Conservation (phyloP, 768 basidiomycete genomes). For the Cyclocybe aegerita region DNA sequence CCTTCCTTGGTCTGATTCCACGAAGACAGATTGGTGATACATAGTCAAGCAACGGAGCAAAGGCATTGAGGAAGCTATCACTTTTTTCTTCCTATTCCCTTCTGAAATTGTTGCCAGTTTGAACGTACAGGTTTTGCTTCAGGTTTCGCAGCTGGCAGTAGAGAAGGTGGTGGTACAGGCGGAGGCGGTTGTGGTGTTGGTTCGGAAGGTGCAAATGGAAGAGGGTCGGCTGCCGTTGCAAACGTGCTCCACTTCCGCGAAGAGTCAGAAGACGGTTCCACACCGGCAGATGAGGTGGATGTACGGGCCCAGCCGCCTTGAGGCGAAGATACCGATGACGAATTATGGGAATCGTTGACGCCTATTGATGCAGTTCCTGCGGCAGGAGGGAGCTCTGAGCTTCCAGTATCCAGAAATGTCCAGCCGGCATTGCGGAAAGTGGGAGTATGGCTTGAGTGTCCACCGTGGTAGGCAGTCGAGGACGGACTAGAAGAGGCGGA, state of each 20-base stretch:
- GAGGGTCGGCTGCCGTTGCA: too few relatives aligned
- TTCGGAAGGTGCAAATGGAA: conserved; percentile 12
- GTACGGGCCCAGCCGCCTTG: conserved; percentile 8
- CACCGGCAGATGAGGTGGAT: conserved; percentile 2
- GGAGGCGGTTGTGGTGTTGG: conserved; percentile 23
- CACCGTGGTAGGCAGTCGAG: background rate
- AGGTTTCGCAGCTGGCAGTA: conserved; percentile 11
- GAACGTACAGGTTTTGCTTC: conserved; percentile 35
- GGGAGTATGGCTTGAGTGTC: conserved; percentile 9
- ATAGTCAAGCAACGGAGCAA: conserved; percentile 1
- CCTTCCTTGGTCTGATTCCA: conserved; percentile 1
- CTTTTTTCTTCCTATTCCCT: conserved; percentile 31
- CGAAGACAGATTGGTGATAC: too few relatives aligned
- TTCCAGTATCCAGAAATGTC: conserved; percentile 61
- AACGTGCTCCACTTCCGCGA: conserved; percentile 3
- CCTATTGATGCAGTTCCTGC: too few relatives aligned
- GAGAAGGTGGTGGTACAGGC: conserved; percentile 14
- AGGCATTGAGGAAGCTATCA: conserved; percentile 1
- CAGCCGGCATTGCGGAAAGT: conserved; percentile 55
- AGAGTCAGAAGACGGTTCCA: conserved; percentile 3
- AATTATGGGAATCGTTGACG: background rate
- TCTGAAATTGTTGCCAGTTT: conserved; percentile 63
- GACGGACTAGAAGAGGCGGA: conserved; percentile 2
- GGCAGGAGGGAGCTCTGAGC: conserved; percentile 18
- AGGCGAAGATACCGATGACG: background rate